Conservation (phyloP, 371 early-diverging fungal species). For the Rhizomucor pusillus region DNA sequence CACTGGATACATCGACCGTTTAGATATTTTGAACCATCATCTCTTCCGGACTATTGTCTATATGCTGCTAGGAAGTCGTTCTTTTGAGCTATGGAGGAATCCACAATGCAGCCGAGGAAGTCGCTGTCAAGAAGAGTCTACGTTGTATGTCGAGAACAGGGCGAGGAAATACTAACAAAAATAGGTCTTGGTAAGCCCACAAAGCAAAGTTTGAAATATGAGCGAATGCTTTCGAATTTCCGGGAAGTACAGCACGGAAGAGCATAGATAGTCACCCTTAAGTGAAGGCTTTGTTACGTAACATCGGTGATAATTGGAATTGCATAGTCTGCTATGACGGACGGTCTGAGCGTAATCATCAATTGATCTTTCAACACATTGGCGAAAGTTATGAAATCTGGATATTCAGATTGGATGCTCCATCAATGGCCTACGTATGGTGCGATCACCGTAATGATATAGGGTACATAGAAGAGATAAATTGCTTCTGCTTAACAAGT, state of each 20-base stretch:
- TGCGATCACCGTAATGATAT: too few relatives aligned
- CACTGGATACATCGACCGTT: slow-evolving; percentile 12
- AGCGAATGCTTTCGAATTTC: neutral
- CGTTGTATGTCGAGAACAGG: neutral
- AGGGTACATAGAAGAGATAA: too few relatives aligned
- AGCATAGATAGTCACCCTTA: neutral
- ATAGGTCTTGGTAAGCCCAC: neutral
- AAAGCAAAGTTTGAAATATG: neutral
- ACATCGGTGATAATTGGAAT: neutral
- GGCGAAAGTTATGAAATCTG: too few relatives aligned
- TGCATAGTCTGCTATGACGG: too few relatives aligned
- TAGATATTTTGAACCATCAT: slow-evolving; percentile 3
- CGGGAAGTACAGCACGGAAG: neutral
- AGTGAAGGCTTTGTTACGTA: neutral
- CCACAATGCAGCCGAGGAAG: neutral
- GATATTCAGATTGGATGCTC: too few relatives aligned
- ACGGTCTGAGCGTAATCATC: too few relatives aligned
- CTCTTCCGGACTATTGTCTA: neutral
- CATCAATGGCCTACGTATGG: too few relatives aligned
- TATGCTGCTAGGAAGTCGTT: neutral
- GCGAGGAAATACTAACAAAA: neutral
- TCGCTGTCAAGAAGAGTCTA: neutral
- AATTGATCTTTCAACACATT: too few relatives aligned
- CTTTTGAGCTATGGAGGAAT: slow-evolving; percentile 1
- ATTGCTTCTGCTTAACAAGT: too few relatives aligned